Evolutionary conservation across 208 protist species (phyloP), one percentile per base, ranked within the genome.

Genomic region (Acanthamoeba culbertsoni): DNA sequence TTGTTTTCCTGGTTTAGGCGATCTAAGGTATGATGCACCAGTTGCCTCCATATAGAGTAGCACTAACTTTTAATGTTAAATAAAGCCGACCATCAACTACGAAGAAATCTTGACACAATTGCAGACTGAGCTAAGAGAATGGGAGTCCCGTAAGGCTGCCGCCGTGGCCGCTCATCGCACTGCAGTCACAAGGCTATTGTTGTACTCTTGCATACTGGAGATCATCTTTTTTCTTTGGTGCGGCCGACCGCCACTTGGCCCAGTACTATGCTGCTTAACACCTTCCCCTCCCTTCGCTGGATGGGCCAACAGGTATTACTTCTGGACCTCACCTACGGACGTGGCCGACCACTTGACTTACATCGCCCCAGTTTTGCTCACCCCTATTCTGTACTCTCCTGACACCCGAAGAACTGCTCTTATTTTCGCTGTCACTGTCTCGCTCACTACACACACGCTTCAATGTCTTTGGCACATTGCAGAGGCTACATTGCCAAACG

Each of bases 21-120:
- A 18, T 57, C 77, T 23, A 88, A 48, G 77, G 77, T 88, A 37
- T 43, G 40, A 5, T 26, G 20, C n/a, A 63, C n/a, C 28, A 33
- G 0, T 63, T 5, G 3, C 16, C 10, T 65, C 18, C 26, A 7
- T 23, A n/a, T 31, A 1, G 3, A 5, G 5, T 14, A 63, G 8
- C 57, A 63, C 75, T 59, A 43, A 55, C 43, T 35, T 37, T 28
- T 35, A 18, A 10, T 37, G 14, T 86, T 55, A 23, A 20, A 6
- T 40, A 57, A 10, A 89, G 79, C 53, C 46, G 2, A 59, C 79
- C 3, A 42, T 65, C 18, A 89, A 89, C 42, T 89, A 68, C 35
- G 79, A 89, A 33, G 53, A 89, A 37, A 89, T 89, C 20, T 89
- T 89, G 23, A 89, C 46, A 28, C 53, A 59, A 35, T 48, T 89